Evolutionary conservation across 352 stramenopile genomes (phyloP).

Genomic region (Globisporangium radiosum): DNA sequence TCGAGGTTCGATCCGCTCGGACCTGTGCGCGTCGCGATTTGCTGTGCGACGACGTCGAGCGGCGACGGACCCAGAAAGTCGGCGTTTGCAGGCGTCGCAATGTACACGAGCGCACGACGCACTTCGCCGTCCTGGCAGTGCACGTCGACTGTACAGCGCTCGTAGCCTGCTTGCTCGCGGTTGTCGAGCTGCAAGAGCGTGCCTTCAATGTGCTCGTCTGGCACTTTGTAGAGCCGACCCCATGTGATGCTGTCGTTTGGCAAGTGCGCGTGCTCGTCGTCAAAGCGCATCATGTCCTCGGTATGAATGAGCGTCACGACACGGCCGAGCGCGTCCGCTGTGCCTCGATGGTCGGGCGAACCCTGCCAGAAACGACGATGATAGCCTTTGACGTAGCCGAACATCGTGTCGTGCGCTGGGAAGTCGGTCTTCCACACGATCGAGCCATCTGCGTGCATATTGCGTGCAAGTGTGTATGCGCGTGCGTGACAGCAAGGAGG

Average conservation of each 20-base stretch:
- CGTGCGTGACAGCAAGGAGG: neutral
- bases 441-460: slow-evolving; percentile 13
- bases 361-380: slow-evolving; percentile 88
- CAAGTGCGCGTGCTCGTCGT: slow-evolving; percentile 64
- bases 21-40: slow-evolving; percentile 67
- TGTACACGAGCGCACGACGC: slow-evolving; percentile 76
- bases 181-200: slow-evolving; percentile 80
- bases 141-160: slow-evolving; percentile 69
- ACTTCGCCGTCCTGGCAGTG: slow-evolving; percentile 63
- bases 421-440: slow-evolving; percentile 31
- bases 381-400: slow-evolving; percentile 70
- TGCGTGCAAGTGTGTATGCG: no score
- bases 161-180: slow-evolving; percentile 74
- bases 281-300: slow-evolving; percentile 68
- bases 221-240: slow-evolving; percentile 84
- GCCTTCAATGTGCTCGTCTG: slow-evolving; percentile 58
- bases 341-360: slow-evolving; percentile 82
- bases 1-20: slow-evolving; percentile 78
- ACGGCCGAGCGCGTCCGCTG: slow-evolving; percentile 48
- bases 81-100: slow-evolving; percentile 73
- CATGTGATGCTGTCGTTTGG: slow-evolving; percentile 65
- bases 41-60: slow-evolving; percentile 66
- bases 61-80: slow-evolving; percentile 75
- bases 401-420: slow-evolving; percentile 19
- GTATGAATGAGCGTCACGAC: slow-evolving; percentile 75